Conservation (phyloP, 805 yeast genomes). For the Nakazawaea ambrosiae region DNA sequence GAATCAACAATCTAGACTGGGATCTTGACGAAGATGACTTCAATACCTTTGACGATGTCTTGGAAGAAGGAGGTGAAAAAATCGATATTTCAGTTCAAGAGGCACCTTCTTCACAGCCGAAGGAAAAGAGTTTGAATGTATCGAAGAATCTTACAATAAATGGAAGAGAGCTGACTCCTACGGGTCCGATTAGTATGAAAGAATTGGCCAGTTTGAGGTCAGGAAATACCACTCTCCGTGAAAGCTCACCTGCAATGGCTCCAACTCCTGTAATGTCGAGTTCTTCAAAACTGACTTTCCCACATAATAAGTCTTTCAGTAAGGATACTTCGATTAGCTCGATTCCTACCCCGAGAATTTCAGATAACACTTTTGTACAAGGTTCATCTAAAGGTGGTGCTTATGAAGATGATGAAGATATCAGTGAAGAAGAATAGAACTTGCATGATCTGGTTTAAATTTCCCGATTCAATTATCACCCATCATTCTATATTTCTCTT, state of each 20-base stretch:
- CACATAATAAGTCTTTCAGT: background rate
- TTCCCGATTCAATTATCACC: too few relatives aligned
- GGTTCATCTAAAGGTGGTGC: background rate
- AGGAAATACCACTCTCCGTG: background rate
- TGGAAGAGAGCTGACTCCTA: slow-evolving; percentile 4
- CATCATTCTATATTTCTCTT: too few relatives aligned
- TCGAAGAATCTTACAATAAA: background rate
- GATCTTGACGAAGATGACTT: slow-evolving; percentile 10
- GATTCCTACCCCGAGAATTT: background rate
- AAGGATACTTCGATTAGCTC: background rate
- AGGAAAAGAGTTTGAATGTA: background rate
- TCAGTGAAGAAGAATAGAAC: slow-evolving; percentile 10
- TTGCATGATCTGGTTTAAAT: too few relatives aligned
- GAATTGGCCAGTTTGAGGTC: slow-evolving; percentile 8
- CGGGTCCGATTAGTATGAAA: slow-evolving; percentile 12
- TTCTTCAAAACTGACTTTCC: background rate
- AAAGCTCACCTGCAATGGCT: background rate
- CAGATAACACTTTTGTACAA: slow-evolving; percentile 1
- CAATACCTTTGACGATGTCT: background rate
- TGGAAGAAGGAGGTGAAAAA: background rate
- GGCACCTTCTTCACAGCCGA: slow-evolving; percentile 1
- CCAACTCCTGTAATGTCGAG: slow-evolving; percentile 1
- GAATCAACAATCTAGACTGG: slow-evolving; percentile 10
- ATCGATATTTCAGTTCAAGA: slow-evolving; percentile 8
- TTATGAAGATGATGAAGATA: slow-evolving; percentile 9